Base-by-base conservation (phyloP, 257 asterid species). In the Ocimum tenuiflorum region DNA sequence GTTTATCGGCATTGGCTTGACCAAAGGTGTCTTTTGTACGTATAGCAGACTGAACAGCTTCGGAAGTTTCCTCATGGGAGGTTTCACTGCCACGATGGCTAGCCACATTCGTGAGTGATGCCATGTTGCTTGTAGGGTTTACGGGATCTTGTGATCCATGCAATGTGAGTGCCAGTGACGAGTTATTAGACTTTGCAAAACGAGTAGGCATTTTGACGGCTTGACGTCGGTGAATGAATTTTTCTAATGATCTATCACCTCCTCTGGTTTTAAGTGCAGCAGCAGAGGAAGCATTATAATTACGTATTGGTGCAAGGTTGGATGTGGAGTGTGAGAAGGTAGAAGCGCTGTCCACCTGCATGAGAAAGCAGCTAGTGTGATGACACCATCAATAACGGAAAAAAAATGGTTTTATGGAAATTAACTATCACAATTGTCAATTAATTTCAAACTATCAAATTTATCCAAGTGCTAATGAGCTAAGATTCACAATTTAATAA, bases 191-290 rank as follows among this genome's bases (percentile, higher is more conserved):
- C 51, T 70, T 62, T 42, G 91, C 80, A 76, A 86, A 92, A 49
- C 88, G 88, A 62, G 97, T 83, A 47, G 94, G 87, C 82, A 78
- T 67, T 75, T 73, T 83, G 61, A 77, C 73, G 50, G 96, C 69
- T 70, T 84, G 88, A n/a, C 85, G 91, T 19, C 80, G 77, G 56
- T 81, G 90, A 66, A 74, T 68, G 24, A 80, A 77, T 77, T 85
- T 92, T 58, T 92, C 96, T 35, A 95, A 76, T 41, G 90, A 66
- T 79, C 78, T 80, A 68, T 84, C 94, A 20, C 95, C 91, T 55
- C 91, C 95, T 96, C 91, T 87, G 60, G 85, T 89, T 80, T 89
- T 94, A n/a, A 88, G 95, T 46, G 95, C 94, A 62, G 94, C 77
- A 24, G 80, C 63, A 53, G 91, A 78, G 76, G 94, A 75, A 68